phyloP scores from a whole-genome alignment of 1,284 basidiomycete genomes.

The Tetrapyrgos nigripes region DNA sequence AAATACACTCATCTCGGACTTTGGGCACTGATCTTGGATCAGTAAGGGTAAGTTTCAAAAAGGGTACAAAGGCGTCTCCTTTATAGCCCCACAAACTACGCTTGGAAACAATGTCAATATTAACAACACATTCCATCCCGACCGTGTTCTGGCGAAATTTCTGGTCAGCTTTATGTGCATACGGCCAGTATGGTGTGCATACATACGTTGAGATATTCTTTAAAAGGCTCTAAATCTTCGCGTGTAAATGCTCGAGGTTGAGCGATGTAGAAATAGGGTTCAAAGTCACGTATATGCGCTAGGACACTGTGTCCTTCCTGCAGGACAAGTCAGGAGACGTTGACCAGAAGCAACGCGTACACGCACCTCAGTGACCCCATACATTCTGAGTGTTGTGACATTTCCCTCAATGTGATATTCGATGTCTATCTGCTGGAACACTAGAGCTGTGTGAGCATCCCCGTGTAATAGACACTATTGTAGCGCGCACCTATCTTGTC shows the following conservation, averaged over 20 bases:
- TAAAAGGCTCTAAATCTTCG: slow-evolving; percentile 71
- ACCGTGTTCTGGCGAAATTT: slow-evolving; percentile 23
- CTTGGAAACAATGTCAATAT: slow-evolving; percentile 69
- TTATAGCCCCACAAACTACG: slow-evolving; percentile 87
- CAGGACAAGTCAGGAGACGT: slow-evolving; percentile 15
- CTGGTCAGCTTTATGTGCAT: slow-evolving; percentile 12
- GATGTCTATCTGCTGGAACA: slow-evolving; percentile 95
- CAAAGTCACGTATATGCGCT: slow-evolving; percentile 80
- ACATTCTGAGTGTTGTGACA: slow-evolving; percentile 73
- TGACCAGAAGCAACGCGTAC: background rate
- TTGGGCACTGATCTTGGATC: slow-evolving; percentile 83
- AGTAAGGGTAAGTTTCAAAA: slow-evolving; percentile 82
- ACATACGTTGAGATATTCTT: slow-evolving; percentile 80
- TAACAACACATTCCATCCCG: slow-evolving; percentile 49
- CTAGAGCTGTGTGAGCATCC: slow-evolving; percentile 41
- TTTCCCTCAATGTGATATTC: slow-evolving; percentile 71
- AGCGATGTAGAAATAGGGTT: slow-evolving; percentile 91
- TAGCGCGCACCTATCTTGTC: slow-evolving; percentile 63
- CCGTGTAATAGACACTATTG: background rate
- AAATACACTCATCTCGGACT: slow-evolving; percentile 82
- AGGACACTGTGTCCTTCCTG: slow-evolving; percentile 89
- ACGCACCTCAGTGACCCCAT: slow-evolving; percentile 84
- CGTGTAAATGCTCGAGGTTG: slow-evolving; percentile 83
- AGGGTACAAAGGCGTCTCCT: slow-evolving; percentile 80
- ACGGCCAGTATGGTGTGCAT: slow-evolving; percentile 1